Percentiles rank a stretch among this genome's conserved stretches.
These are phyloP conservation scores for Yamagishiella unicocca DNA, from an alignment of 139 green algal genomes.

Conservation along the genomic window DNA sequence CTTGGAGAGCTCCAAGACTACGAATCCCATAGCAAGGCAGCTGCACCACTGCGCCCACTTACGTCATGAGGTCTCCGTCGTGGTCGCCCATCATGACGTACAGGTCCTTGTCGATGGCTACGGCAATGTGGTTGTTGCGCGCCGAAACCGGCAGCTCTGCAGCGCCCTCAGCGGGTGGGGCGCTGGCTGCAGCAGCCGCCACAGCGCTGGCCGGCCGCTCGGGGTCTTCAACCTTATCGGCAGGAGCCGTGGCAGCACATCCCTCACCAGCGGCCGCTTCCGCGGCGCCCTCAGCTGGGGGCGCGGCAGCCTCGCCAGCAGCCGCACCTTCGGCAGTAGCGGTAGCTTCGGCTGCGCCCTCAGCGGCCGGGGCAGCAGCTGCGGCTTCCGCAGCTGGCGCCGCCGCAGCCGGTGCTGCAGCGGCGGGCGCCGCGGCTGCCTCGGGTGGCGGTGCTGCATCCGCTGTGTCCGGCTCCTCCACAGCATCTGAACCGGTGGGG, in stretches of 20 bases:
- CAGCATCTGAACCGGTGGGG: slow-evolving; percentile 18
- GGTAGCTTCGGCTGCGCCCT: slow-evolving; percentile 13
- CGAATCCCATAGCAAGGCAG: no score
- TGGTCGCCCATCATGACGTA: slow-evolving; percentile 77
- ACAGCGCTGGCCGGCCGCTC: slow-evolving; percentile 12
- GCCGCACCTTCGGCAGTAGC: background rate
- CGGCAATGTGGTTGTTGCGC: slow-evolving; percentile 56
- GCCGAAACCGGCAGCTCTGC: slow-evolving; percentile 39
- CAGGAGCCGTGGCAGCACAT: background rate
- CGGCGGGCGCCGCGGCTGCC: background rate
- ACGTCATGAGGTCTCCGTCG: slow-evolving; percentile 63
- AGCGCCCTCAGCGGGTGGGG: background rate
- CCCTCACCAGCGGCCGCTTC: background rate
- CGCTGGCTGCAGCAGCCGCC: background rate
- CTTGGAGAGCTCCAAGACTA: no score
- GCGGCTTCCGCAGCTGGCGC: background rate
- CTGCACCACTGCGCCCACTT: no score
- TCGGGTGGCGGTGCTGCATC: background rate
- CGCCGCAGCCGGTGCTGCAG: slow-evolving; percentile 6
- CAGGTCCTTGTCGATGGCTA: slow-evolving; percentile 68
- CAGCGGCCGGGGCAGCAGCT: background rate
- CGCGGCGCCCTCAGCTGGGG: background rate
- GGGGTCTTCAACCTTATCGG: slow-evolving; percentile 1
- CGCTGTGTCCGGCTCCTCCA: slow-evolving; percentile 27
- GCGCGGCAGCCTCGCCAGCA: background rate